A percentile compares a stretch with the other conserved stretches of the same genome.
phyloP scores from a whole-genome alignment of 371 early-diverging fungal genomes.

The Mortierella polycephala region DNA sequence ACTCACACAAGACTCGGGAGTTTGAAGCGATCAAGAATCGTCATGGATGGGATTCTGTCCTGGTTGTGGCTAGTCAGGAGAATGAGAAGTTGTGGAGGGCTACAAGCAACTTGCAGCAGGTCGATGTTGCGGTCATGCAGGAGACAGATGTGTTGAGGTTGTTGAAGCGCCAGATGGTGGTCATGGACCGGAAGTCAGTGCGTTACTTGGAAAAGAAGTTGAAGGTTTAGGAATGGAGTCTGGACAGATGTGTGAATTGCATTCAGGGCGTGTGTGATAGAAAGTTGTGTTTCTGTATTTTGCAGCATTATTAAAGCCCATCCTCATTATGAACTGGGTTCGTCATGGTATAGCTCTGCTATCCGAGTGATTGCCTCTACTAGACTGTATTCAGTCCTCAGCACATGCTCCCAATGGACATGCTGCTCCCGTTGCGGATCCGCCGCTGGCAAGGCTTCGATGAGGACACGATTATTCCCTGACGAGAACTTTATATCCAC shows the following conservation, averaged over 20 bases:
- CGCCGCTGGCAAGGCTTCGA: background rate
- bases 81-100: slow-evolving; percentile 72
- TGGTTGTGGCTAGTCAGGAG: slow-evolving; percentile 63
- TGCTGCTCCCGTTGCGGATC: background rate
- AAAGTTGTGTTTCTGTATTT: too few species aligned
- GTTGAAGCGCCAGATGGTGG: slow-evolving; percentile 78
- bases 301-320: too few species aligned
- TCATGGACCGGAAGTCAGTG: slow-evolving; percentile 67
- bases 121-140: slow-evolving; percentile 71
- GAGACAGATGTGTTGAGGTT: slow-evolving; percentile 85
- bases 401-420: background rate
- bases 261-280: background rate
- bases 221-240: slow-evolving; percentile 18
- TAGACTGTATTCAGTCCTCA: background rate
- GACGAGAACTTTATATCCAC: background rate
- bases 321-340: background rate
- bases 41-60: slow-evolving; percentile 63
- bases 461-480: background rate
- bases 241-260: too few species aligned
- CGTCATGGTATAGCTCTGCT: background rate
- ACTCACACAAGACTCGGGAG: slow-evolving; percentile 69
- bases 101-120: slow-evolving; percentile 72
- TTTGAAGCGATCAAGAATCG: slow-evolving; percentile 60
- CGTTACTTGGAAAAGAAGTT: slow-evolving; percentile 52
- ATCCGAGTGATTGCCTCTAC: background rate